Conservation (phyloP, 169 alveolate genomes). For the Plasmodium falciparum region DNA sequence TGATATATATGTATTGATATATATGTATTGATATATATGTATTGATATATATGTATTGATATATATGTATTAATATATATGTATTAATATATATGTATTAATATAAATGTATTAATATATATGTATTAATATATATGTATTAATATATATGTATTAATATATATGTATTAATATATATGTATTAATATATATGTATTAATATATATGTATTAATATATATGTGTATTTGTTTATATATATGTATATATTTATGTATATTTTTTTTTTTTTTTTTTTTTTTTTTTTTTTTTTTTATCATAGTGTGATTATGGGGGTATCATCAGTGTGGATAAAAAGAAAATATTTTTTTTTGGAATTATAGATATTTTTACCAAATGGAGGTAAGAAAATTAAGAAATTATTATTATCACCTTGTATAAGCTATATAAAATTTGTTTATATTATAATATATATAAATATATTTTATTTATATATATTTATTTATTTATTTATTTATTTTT, state of each 20-base stretch:
- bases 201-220: not conserved
- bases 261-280: not conserved
- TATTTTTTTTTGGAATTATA: conserved; percentile 83
- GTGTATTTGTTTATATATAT: not conserved
- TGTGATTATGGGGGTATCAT: conserved; percentile 67
- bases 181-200: not conserved
- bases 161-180: not conserved
- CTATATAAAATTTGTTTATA: not conserved
- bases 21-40: not conserved
- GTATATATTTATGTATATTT: not conserved
- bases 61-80: not conserved
- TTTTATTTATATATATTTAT: not conserved
- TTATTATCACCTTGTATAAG: not conserved
- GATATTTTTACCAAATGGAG: conserved; percentile 85
- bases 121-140: not conserved
- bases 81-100: not conserved
- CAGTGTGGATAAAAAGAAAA: conserved; percentile 60
- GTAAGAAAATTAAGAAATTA: conserved; percentile 15
- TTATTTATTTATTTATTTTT: not conserved
- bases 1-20: not conserved
- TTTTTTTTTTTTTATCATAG: not conserved
- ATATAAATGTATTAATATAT: not conserved
- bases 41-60: not conserved
- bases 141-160: not conserved
- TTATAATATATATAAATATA: not conserved